A percentile compares a stretch with the other conserved stretches of the same genome.
Conservation (phyloP, 768 basidiomycete genomes). For the Tulasnella sp. region DNA sequence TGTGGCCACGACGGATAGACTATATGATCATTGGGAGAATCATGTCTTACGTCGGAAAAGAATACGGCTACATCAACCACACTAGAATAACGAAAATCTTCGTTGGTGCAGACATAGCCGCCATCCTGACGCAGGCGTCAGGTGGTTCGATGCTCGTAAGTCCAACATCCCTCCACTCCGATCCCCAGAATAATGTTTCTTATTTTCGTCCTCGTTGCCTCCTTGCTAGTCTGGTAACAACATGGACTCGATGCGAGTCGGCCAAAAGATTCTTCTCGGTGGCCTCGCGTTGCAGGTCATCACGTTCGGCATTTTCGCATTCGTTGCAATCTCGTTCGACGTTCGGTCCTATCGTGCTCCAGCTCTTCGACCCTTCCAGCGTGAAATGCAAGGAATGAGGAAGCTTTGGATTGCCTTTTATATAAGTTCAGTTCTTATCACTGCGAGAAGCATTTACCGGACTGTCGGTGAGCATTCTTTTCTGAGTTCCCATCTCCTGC, state of each 20-base stretch:
- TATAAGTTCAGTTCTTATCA: conserved; percentile 12
- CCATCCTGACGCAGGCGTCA: conserved; percentile 18
- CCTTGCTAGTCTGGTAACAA: too few species aligned
- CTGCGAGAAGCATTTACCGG: conserved; percentile 16
- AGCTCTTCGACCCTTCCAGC: not conserved
- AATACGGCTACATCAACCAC: conserved; percentile 11
- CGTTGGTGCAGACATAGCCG: conserved; percentile 17
- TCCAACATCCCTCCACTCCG: not conserved
- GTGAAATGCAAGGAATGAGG: not conserved
- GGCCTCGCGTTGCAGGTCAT: conserved; percentile 19
- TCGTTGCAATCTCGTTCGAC: conserved; percentile 15
- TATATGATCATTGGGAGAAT: conserved; percentile 23
- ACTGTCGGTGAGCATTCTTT: conserved; percentile 19
- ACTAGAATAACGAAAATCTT: conserved; percentile 21
- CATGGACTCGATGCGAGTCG: not conserved
- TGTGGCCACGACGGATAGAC: not conserved
- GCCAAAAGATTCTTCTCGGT: conserved; percentile 13
- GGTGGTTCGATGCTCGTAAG: conserved; percentile 13
- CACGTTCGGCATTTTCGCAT: conserved; percentile 14
- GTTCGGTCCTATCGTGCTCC: not conserved
- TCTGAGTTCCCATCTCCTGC: too few species aligned
- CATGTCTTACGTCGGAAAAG: conserved; percentile 20
- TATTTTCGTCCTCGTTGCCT: too few species aligned
- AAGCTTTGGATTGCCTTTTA: conserved; percentile 21
- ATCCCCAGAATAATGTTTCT: too few species aligned